phyloP scores from a whole-genome alignment of 345 rosid genomes.

The Eucalyptus sp. region DNA sequence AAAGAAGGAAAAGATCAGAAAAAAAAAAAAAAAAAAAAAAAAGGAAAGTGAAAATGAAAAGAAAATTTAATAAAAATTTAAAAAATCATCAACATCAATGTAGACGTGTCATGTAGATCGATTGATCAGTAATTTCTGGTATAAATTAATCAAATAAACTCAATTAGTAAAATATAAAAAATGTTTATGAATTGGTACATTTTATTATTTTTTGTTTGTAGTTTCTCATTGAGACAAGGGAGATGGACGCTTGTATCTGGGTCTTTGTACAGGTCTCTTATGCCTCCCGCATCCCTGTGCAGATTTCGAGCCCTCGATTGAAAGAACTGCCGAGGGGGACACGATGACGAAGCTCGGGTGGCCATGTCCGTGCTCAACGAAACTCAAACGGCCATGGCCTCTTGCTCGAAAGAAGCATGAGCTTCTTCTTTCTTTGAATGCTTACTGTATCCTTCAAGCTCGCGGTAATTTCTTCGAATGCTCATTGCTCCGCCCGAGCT shows the following conservation, averaged over 20 bases:
- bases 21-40: too few relatives aligned
- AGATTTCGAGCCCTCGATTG: not conserved
- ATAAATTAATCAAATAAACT: too few relatives aligned
- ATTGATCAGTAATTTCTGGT: accelerated
- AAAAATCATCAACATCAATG: too few relatives aligned
- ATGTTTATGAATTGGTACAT: too few relatives aligned
- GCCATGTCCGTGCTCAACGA: not conserved
- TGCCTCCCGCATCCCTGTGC: not conserved
- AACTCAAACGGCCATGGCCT: not conserved
- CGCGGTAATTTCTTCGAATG: not conserved
- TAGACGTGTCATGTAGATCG: accelerated
- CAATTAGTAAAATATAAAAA: accelerated
- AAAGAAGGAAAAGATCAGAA: too few relatives aligned
- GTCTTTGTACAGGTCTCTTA: not conserved
- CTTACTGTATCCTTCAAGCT: not conserved
- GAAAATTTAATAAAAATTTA: too few relatives aligned
- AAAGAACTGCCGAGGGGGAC: not conserved
- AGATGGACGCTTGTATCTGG: not conserved
- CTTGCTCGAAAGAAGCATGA: not conserved
- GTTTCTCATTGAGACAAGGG: not conserved
- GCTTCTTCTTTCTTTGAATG: not conserved
- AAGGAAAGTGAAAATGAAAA: too few relatives aligned
- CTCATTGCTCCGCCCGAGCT: not conserved
- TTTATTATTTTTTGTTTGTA: too few relatives aligned
- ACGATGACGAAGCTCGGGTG: not conserved